phyloP scores from a whole-genome alignment of 2,329 filamentous ascomycete genomes.

The Chaetomiaceae sp. region DNA sequence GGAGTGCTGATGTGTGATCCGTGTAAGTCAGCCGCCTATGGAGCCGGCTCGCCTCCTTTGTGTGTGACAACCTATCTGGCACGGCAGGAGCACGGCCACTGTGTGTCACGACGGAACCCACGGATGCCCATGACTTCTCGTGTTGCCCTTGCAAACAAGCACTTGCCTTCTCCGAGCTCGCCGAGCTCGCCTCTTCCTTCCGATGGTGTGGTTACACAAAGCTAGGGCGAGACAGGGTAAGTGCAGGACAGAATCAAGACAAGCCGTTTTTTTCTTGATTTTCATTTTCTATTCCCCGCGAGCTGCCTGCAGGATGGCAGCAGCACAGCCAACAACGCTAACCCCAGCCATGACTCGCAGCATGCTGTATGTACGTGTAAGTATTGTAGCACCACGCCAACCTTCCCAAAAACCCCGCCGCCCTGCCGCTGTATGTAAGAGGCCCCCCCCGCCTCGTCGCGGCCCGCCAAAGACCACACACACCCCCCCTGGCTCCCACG shows the following conservation, averaged over 20 bases:
- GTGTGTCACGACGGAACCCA: no score
- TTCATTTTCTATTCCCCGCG: neutral
- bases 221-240: constrained; percentile 7
- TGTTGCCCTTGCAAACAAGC: no score
- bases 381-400: no score
- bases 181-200: neutral
- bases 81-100: no score
- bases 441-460: neutral
- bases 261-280: neutral
- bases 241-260: neutral
- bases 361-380: neutral
- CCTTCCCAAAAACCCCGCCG: neutral
- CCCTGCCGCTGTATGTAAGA: neutral
- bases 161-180: neutral
- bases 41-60: no score
- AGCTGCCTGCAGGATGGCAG: no score
- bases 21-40: no score
- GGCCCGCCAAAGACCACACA: neutral
- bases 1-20: no score
- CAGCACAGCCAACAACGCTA: neutral
- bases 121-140: no score
- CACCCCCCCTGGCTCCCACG: neutral
- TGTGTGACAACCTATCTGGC: no score
- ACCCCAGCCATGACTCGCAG: neutral
- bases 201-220: constrained; percentile 17